Evolutionary conservation across 208 protist species (phyloP).

Genomic region (Naegleria gruberi): DNA sequence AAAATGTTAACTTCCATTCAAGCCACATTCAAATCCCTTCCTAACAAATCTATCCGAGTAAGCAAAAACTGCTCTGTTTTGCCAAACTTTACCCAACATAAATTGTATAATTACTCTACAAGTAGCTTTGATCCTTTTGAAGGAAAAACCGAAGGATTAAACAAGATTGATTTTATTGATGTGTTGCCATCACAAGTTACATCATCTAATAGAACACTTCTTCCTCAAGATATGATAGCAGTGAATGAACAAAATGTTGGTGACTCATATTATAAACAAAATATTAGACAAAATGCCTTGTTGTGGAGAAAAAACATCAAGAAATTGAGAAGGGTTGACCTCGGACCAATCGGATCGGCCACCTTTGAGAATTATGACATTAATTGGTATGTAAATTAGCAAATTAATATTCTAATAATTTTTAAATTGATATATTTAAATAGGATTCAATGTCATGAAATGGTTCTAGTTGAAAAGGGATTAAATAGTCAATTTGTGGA

Average conservation of each 20-base stretch:
- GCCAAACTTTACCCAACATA: too few relatives aligned
- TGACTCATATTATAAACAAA: neutral
- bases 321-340: neutral
- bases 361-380: neutral
- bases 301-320: neutral
- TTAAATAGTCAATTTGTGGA: neutral
- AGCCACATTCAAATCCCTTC: too few relatives aligned
- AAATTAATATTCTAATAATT: neutral
- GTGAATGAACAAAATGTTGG: neutral
- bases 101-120: too few relatives aligned
- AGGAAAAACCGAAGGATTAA: neutral
- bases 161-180: neutral
- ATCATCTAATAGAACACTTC: neutral
- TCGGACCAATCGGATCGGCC: neutral
- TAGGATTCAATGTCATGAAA: neutral
- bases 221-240: neutral
- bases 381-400: neutral
- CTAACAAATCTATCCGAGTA: too few relatives aligned
- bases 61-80: too few relatives aligned
- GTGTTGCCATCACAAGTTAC: neutral
- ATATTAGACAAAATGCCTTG: neutral
- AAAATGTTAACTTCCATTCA: too few relatives aligned
- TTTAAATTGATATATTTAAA: neutral
- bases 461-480: neutral
- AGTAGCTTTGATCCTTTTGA: neutral